Percentiles rank a stretch among this genome's conserved stretches.
Conservation (phyloP, 2,329 filamentous ascomycete species). For the Lojkania enalia region DNA sequence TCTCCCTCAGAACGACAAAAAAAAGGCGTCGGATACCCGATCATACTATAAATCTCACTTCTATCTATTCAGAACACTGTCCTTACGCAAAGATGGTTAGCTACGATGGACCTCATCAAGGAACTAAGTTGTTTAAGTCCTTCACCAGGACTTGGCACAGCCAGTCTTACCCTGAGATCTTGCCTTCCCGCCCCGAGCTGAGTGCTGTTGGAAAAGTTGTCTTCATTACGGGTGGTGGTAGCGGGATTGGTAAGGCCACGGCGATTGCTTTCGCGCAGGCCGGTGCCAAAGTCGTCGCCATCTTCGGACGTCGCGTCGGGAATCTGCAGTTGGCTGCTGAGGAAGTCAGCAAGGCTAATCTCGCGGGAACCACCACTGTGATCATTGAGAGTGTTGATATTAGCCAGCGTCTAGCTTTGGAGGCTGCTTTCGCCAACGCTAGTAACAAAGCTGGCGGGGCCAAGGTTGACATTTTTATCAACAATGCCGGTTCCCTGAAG, state of each 20-base stretch:
- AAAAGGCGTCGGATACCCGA: constrained; percentile 1
- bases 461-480: constrained; percentile 48
- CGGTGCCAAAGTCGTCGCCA: constrained; percentile 12
- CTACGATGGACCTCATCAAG: constrained; percentile 14
- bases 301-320: constrained; percentile 29
- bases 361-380: constrained; percentile 8
- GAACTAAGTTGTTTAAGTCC: constrained; percentile 11
- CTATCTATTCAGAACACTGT: constrained; percentile 1
- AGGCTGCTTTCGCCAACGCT: constrained; percentile 40
- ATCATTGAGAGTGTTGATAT: constrained; percentile 14
- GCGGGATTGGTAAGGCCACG: constrained; percentile 14
- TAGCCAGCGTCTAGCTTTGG: constrained; percentile 24
- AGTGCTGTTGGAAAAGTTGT: constrained; percentile 17
- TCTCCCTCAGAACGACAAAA: constrained; percentile 11
- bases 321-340: constrained; percentile 11
- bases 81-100: constrained; percentile 9
- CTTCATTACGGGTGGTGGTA: constrained; percentile 40
- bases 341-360: constrained; percentile 11
- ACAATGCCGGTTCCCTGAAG: constrained; percentile 43
- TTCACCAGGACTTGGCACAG: constrained; percentile 18
- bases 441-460: constrained; percentile 20
- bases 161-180: constrained; percentile 22
- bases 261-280: constrained; percentile 13
- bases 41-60: constrained; percentile 3
- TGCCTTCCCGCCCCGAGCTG: constrained; percentile 27